Conservation (phyloP, 495 filamentous ascomycete species). For the Staphylotrichum tortipilum region DNA sequence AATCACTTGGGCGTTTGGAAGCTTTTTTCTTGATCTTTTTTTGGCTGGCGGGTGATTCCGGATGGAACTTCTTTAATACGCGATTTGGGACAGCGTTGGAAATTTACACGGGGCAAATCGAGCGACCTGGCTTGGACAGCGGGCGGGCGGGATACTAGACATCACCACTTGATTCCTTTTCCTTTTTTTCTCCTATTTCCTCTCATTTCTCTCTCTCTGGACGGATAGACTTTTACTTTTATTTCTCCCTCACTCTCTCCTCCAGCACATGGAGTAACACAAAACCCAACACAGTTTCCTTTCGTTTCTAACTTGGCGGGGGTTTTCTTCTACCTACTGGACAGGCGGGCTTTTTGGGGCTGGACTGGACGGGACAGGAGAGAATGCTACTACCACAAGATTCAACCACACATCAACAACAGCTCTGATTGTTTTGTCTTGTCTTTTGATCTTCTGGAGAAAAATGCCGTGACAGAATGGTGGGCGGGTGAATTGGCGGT, state of each 20-base stretch:
- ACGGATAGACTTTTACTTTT: constrained; percentile 20
- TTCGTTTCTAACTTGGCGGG: no score
- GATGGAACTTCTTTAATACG: constrained; percentile 11
- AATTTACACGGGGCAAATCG: constrained; percentile 3
- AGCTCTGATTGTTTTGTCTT: no score
- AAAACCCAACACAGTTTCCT: constrained; percentile 2
- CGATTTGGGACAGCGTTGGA: constrained; percentile 3
- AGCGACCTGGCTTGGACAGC: no score
- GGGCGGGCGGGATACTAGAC: constrained; percentile 13
- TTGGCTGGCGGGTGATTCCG: no score
- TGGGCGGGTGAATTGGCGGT: no score
- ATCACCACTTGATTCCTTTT: constrained; percentile 16
- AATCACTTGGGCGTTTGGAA: constrained; percentile 15
- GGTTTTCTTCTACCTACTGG: no score
- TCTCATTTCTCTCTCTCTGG: no score
- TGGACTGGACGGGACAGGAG: neutral
- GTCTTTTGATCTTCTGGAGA: no score
- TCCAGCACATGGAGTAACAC: neutral
- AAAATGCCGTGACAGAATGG: no score
- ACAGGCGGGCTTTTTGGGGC: neutral
- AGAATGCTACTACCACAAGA: neutral
- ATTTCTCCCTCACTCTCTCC: constrained; percentile 4
- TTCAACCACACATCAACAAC: no score
- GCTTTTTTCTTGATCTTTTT: constrained; percentile 4
- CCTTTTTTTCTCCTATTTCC: no score